Evolutionary conservation across 257 asterid genomes (phyloP).

Genomic region (Solanum medicagineum): DNA sequence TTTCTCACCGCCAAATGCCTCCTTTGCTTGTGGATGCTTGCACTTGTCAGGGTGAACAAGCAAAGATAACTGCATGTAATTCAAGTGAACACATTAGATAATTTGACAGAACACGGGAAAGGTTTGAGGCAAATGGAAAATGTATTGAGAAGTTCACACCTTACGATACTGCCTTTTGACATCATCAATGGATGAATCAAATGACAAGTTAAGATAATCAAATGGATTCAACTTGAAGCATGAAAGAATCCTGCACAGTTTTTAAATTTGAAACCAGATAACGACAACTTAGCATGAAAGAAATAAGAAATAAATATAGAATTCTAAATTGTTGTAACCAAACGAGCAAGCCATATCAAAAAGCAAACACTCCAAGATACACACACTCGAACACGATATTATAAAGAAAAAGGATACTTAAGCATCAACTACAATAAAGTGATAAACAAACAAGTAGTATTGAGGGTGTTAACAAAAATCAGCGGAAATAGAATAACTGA

Average conservation of each 20-base stretch:
- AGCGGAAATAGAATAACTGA: neutral
- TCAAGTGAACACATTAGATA: neutral
- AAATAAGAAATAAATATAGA: neutral
- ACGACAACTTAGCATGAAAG: neutral
- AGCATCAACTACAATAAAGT: neutral
- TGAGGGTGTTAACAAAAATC: neutral
- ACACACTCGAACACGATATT: neutral
- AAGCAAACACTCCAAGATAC: neutral
- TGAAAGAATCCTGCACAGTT: slow-evolving; percentile 76
- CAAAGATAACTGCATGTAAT: slow-evolving; percentile 57
- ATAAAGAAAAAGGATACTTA: neutral
- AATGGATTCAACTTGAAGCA: slow-evolving; percentile 95
- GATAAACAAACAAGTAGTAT: neutral
- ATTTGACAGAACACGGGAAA: slow-evolving; percentile 2
- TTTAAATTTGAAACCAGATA: neutral
- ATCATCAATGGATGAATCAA: slow-evolving; percentile 66
- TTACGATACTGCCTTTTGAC: slow-evolving; percentile 90
- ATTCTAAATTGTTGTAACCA: neutral
- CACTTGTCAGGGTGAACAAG: slow-evolving; percentile 99
- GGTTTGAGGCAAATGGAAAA: neutral
- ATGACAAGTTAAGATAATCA: slow-evolving; percentile 80
- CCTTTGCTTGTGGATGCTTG: slow-evolving; percentile 97
- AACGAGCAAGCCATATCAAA: neutral
- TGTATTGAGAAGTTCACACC: slow-evolving; percentile 28
- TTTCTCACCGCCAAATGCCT: slow-evolving; percentile 85